phyloP scores from a whole-genome alignment of 345 rosid species.

The Arabis hirsuta region DNA sequence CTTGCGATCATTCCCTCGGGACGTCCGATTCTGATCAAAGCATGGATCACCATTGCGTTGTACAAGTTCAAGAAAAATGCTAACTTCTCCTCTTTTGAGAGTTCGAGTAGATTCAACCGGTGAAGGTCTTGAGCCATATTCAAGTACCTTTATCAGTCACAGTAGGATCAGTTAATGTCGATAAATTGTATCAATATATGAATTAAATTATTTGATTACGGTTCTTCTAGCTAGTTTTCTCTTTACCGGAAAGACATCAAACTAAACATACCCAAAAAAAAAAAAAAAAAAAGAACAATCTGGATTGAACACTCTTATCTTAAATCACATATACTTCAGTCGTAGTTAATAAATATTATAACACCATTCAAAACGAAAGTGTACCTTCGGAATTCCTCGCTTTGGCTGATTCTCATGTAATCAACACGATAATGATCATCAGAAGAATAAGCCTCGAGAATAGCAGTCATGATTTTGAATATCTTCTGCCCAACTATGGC shows the following conservation, averaged over 20 bases:
- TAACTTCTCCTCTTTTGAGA: constrained; percentile 62
- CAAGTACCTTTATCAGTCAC: constrained; percentile 56
- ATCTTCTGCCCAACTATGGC: constrained; percentile 54
- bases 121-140: constrained; percentile 75
- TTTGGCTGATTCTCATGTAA: constrained; percentile 62
- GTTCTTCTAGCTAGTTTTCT: too few species aligned
- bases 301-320: not conserved
- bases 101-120: constrained; percentile 60
- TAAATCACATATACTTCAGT: not conserved
- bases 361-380: not conserved
- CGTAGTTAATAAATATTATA: too few species aligned
- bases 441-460: constrained; percentile 74
- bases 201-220: not conserved
- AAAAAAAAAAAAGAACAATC: too few species aligned
- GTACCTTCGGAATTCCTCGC: constrained; percentile 90
- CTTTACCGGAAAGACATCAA: too few species aligned
- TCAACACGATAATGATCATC: constrained; percentile 65
- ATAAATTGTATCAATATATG: not conserved
- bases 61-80: constrained; percentile 85
- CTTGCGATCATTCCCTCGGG: constrained; percentile 73
- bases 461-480: constrained; percentile 75
- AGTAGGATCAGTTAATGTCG: not conserved
- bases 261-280: too few species aligned
- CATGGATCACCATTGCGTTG: constrained; percentile 95
- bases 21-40: constrained; percentile 66